A percentile compares a stretch with the other conserved stretches of the same genome.
These are phyloP conservation scores for Pythium insidiosum DNA, from an alignment of 352 stramenopile species.

Conservation along the genomic window DNA sequence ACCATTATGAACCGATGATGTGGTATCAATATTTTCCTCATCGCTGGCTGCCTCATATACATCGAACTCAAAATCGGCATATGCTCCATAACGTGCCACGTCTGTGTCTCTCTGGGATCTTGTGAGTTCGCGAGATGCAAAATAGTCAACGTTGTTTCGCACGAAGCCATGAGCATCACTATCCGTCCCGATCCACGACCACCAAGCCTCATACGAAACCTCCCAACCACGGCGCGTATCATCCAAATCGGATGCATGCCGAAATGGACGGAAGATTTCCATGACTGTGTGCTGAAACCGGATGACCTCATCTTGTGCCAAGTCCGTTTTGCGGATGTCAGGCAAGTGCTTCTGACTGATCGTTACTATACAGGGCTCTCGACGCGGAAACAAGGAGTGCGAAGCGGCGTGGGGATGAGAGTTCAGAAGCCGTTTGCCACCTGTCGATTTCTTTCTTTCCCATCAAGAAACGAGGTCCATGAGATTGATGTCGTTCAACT, in stretches of 20 bases:
- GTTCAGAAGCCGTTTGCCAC: background rate
- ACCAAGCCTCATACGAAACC: no score
- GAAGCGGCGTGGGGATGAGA: background rate
- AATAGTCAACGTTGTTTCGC: constrained; percentile 1
- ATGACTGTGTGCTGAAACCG: background rate
- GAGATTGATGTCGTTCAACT: background rate
- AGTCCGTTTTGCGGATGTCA: background rate
- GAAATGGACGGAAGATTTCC: constrained; percentile 1
- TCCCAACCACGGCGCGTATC: no score
- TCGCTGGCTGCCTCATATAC: no score
- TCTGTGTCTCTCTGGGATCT: background rate
- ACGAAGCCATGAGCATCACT: background rate
- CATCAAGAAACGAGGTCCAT: background rate
- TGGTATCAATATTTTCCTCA: no score
- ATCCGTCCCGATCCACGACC: background rate
- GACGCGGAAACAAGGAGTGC: no score
- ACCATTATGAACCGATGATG: no score
- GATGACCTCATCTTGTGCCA: background rate
- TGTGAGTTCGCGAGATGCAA: background rate
- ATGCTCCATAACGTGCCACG: background rate
- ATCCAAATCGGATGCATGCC: no score
- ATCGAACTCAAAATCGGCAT: background rate
- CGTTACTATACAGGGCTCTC: background rate
- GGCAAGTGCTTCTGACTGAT: background rate
- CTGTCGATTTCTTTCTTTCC: background rate